Percentiles rank a stretch among this genome's conserved stretches.
phyloP scores from a whole-genome alignment of 208 protist species.

The Tritrichomonas foetus region DNA sequence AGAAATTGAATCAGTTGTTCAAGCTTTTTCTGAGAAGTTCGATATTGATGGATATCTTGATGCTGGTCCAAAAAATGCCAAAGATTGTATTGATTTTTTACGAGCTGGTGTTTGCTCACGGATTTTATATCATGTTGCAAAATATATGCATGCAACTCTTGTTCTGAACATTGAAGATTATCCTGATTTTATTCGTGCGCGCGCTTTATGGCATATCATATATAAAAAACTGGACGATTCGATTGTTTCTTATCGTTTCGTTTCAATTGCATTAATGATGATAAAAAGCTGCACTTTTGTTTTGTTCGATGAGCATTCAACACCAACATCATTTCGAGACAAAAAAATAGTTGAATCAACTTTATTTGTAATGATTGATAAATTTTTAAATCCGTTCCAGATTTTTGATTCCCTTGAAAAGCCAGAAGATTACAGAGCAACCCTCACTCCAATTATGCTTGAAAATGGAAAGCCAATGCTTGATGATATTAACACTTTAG shows the following conservation, averaged over 20 bases:
- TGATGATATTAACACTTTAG: background rate
- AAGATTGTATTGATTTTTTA: background rate
- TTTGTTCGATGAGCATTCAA: background rate
- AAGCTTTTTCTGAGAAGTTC: background rate
- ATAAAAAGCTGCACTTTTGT: background rate
- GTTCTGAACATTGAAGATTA: background rate
- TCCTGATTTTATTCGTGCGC: background rate
- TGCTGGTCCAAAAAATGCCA: no score
- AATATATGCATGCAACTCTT: conserved; percentile 26
- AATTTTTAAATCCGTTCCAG: background rate
- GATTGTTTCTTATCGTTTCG: background rate
- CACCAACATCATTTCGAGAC: background rate
- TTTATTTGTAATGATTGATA: background rate
- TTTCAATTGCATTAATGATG: background rate
- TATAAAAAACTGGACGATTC: background rate
- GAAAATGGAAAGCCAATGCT: background rate
- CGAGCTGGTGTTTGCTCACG: background rate
- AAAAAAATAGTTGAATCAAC: background rate
- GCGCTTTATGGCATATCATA: background rate
- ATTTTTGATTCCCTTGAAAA: background rate
- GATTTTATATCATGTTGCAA: background rate
- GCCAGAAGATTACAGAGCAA: background rate
- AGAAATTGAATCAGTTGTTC: background rate
- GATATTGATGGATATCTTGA: background rate
- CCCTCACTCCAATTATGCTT: background rate